Base-by-base conservation (phyloP, 2,329 filamentous ascomycete genomes). In the Ophiostoma novo-ulmi region DNA sequence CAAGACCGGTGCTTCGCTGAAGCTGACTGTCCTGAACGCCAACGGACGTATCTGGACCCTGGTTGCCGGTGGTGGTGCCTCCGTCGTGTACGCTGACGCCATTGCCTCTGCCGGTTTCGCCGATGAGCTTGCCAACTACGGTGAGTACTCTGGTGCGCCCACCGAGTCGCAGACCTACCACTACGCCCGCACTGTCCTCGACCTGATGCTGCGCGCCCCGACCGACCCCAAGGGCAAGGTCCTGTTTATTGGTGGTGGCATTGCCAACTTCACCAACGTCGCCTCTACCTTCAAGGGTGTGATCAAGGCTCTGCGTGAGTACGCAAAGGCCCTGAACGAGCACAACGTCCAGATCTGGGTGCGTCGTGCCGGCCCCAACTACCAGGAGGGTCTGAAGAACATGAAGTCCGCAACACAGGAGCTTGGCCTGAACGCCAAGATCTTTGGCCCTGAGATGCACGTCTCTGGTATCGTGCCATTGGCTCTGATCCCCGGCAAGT, bases 181-280 rank as follows among this genome's bases (percentile, higher is more conserved):
- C 89, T 99, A 99, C 84, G 94, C 95, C 79, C 91, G 92, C 79
- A 99, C 95, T 39, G 93, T 99, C 74, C 87, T 99, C 74, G 95
- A 99, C 81, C 89, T 99, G 75, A 97, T 99, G 92, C 91, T 99
- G 77, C 92, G 95, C 76, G 91, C 94, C 70, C 94, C 95, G 72
- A 82, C 88, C 79, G 86, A 88, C 81, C 87, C 92, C 73, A 90
- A 97, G 79, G 95, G 95, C 85, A 99, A 98, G 88, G 93, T 99
- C 70, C 90, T 99, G 75, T 99, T 99, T 88, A 98, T 99, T 76
- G 95, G 95, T 82, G 95, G 95, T 85, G 95, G 95, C 88, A 99
- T 99, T 87, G 95, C 95, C 87, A 99, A 99, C 91, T 99, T 99
- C 86, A 99, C 95, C 87, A 99, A 98, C 84, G 95, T 99, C 70